Conservation (phyloP, 1,284 basidiomycete genomes). For the Porogramme epimiltina region DNA sequence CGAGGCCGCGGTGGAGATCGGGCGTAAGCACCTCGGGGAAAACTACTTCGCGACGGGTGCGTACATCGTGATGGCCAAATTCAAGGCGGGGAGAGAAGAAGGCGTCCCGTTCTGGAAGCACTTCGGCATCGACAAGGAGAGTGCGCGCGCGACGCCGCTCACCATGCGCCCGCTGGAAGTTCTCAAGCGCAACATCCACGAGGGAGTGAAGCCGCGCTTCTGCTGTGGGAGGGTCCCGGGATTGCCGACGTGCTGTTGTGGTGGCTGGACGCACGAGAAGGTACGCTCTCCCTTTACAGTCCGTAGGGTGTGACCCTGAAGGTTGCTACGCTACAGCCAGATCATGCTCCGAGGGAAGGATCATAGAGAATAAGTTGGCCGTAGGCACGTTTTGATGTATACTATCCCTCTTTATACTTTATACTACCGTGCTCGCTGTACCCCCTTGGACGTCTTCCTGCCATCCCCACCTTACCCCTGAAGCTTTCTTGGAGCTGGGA, state of each 20-base stretch:
- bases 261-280: conserved; percentile 9
- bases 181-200: conserved; percentile 2
- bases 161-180: neutral
- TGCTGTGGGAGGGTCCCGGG: conserved; percentile 8
- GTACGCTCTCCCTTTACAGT: too few species aligned
- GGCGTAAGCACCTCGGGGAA: neutral
- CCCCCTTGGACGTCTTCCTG: too few species aligned
- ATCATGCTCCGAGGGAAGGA: too few species aligned
- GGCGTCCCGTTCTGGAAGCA: conserved; percentile 11
- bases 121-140: conserved; percentile 3
- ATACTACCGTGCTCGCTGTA: too few species aligned
- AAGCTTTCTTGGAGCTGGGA: too few species aligned
- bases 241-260: conserved; percentile 9
- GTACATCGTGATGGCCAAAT: conserved; percentile 1
- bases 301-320: too few species aligned
- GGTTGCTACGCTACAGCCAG: too few species aligned
- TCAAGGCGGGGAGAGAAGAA: neutral
- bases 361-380: too few species aligned
- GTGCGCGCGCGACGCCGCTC: neutral
- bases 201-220: conserved; percentile 5
- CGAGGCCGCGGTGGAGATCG: neutral
- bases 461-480: too few species aligned
- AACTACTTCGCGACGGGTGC: conserved; percentile 1
- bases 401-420: too few species aligned
- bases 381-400: too few species aligned